Percentiles rank a stretch among this genome's conserved stretches.
Conservation (phyloP, 1,139 yeast genomes). For the Blastobotrys illinoisensis region DNA sequence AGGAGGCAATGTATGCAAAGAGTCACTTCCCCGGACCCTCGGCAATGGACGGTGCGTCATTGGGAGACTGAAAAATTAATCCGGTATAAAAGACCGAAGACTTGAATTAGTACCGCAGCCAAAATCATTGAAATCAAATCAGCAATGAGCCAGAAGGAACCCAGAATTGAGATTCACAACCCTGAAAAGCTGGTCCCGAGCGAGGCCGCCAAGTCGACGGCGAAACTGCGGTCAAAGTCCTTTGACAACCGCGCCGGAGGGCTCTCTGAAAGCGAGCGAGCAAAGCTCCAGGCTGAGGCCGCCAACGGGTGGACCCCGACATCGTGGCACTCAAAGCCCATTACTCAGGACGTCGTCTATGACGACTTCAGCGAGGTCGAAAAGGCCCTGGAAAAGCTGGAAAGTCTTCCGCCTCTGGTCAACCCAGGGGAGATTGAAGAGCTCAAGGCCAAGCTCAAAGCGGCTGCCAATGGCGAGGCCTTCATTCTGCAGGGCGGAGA, state of each 20-base stretch:
- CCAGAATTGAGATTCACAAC: constrained; percentile 28
- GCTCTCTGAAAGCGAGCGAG: not conserved
- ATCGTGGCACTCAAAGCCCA: constrained; percentile 41
- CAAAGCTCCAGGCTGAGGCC: constrained; percentile 6
- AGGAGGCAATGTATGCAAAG: not conserved
- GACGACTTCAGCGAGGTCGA: constrained; percentile 36
- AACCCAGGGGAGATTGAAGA: constrained; percentile 36
- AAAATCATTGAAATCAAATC: not conserved
- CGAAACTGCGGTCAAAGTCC: constrained; percentile 34
- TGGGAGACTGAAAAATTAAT: not conserved
- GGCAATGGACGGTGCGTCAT: not conserved
- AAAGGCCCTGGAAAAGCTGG: constrained; percentile 37
- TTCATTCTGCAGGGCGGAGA: constrained; percentile 44
- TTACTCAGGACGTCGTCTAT: constrained; percentile 41
- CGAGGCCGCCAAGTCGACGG: constrained; percentile 36
- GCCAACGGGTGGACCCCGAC: constrained; percentile 35
- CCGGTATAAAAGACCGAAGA: not conserved
- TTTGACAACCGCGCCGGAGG: constrained; percentile 5
- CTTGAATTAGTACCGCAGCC: too few species aligned
- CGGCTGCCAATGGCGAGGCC: constrained; percentile 41
- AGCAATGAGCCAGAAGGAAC: constrained; percentile 9
- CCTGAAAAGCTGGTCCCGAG: constrained; percentile 34
- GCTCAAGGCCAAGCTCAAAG: constrained; percentile 32
- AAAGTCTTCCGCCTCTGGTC: constrained; percentile 40
- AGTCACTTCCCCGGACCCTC: not conserved